phyloP scores from a whole-genome alignment of 129 eudicot genomes.

The Artemisia argyi region DNA sequence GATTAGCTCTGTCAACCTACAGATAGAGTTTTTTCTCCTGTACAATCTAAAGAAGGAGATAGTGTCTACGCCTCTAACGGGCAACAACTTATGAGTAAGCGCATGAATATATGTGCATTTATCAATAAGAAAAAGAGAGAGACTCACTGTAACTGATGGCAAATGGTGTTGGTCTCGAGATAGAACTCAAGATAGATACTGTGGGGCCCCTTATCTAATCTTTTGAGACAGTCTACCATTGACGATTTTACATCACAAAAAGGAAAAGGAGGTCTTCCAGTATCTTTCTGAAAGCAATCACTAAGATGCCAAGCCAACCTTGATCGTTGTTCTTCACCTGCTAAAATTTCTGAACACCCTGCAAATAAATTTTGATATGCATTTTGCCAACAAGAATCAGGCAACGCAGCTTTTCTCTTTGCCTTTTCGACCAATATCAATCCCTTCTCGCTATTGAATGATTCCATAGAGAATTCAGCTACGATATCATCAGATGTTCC shows the following conservation, averaged over 20 bases:
- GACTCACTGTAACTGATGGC: constrained; percentile 9
- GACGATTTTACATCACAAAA: neutral
- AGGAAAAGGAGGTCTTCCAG: neutral
- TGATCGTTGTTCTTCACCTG: constrained; percentile 2
- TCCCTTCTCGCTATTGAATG: neutral
- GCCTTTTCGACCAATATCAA: neutral
- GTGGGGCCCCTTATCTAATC: neutral
- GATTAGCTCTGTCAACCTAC: no score
- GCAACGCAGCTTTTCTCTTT: neutral
- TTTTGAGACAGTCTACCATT: neutral
- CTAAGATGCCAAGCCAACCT: constrained; percentile 10
- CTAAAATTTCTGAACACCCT: neutral
- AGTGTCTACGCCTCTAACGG: no score
- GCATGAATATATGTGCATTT: no score
- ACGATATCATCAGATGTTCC: constrained; percentile 13
- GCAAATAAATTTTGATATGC: neutral
- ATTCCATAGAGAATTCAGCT: constrained; percentile 7
- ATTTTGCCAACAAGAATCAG: constrained; percentile 6
- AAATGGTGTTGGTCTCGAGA: constrained; percentile 4
- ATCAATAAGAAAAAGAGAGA: neutral
- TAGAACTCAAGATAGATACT: neutral
- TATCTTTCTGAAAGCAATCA: constrained; percentile 1
- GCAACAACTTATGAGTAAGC: no score
- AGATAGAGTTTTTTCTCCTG: no score
- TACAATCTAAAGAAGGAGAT: no score